A percentile compares a stretch with the other conserved stretches of the same genome.
These are phyloP conservation scores for Pseudocercospora ulei DNA, from an alignment of 2,329 filamentous ascomycete genomes.

Conservation along the genomic window DNA sequence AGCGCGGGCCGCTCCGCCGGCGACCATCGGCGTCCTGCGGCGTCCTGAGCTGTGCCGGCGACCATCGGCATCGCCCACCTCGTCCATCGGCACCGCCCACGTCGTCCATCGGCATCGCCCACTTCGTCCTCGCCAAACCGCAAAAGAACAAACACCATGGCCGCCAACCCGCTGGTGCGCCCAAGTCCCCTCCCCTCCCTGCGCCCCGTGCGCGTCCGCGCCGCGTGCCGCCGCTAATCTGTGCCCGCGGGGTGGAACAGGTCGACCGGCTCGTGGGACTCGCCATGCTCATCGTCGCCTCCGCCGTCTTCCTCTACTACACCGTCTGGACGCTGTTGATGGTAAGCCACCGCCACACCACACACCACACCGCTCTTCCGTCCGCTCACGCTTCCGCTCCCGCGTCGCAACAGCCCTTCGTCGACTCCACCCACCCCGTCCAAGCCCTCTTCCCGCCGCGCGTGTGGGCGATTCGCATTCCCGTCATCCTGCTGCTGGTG, in stretches of 20 bases:
- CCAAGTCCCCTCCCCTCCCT: too few relatives aligned
- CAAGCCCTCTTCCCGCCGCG: constrained; percentile 93
- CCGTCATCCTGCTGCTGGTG: constrained; percentile 88
- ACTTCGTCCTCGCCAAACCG: neutral
- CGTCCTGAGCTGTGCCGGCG: too few relatives aligned
- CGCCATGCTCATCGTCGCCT: constrained; percentile 65
- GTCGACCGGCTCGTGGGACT: constrained; percentile 79
- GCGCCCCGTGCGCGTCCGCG: too few relatives aligned
- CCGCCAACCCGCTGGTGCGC: constrained; percentile 1
- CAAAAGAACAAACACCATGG: neutral
- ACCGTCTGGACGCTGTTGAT: constrained; percentile 95
- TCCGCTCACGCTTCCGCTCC: neutral
- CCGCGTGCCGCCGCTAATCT: too few relatives aligned
- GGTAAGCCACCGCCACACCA: constrained; percentile 46
- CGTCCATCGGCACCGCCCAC: neutral
- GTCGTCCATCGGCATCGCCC: neutral
- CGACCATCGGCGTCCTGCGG: too few relatives aligned
- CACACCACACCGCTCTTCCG: neutral
- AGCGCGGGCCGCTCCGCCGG: too few relatives aligned
- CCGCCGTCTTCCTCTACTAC: constrained; percentile 78
- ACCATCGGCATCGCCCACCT: too few relatives aligned
- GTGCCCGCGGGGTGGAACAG: too few relatives aligned
- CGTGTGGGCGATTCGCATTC: constrained; percentile 97
- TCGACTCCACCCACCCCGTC: constrained; percentile 85
- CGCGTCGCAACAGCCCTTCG: constrained; percentile 63